Percentiles rank a stretch among this genome's conserved stretches.
Evolutionary conservation across 139 green algal genomes (phyloP).

Genomic region (Marvania coccoides): DNA sequence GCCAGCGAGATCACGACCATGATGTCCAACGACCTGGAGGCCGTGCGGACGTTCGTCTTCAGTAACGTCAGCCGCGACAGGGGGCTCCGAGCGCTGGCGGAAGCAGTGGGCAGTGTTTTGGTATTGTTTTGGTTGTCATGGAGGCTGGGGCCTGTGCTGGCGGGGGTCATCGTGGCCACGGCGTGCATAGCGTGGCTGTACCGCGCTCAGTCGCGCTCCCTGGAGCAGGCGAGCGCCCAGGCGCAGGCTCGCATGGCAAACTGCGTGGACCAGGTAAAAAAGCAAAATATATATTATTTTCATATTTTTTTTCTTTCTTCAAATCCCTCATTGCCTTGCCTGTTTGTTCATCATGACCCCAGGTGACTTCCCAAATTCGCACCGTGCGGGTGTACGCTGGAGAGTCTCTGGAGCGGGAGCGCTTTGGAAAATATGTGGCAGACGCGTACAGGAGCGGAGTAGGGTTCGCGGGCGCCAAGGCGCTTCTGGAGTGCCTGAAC

Average conservation of each 20-base stretch:
- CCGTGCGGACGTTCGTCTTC: constrained; percentile 75
- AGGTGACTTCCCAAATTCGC: constrained; percentile 54
- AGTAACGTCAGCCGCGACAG: constrained; percentile 67
- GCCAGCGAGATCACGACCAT: constrained; percentile 63
- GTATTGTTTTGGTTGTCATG: constrained; percentile 70
- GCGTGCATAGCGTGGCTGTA: constrained; percentile 66
- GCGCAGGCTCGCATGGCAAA: constrained; percentile 60
- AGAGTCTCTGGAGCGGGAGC: constrained; percentile 74
- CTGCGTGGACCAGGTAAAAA: constrained; percentile 33
- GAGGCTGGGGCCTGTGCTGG: constrained; percentile 71
- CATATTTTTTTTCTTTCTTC: no score
- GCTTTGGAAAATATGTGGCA: constrained; percentile 62
- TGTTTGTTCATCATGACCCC: no score
- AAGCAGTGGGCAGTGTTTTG: constrained; percentile 56
- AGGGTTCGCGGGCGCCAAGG: constrained; percentile 68
- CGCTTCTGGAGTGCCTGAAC: constrained; percentile 51
- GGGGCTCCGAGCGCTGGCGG: constrained; percentile 61
- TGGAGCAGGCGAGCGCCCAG: constrained; percentile 37
- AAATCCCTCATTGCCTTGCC: no score
- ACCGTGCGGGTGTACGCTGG: constrained; percentile 72
- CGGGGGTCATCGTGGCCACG: constrained; percentile 66
- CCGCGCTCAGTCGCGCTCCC: constrained; percentile 42
- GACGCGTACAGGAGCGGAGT: constrained; percentile 54
- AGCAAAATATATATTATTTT: no score
- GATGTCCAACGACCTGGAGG: constrained; percentile 73